Evolutionary conservation across 345 rosid species (phyloP).

Genomic region (Gossypium bickii): DNA sequence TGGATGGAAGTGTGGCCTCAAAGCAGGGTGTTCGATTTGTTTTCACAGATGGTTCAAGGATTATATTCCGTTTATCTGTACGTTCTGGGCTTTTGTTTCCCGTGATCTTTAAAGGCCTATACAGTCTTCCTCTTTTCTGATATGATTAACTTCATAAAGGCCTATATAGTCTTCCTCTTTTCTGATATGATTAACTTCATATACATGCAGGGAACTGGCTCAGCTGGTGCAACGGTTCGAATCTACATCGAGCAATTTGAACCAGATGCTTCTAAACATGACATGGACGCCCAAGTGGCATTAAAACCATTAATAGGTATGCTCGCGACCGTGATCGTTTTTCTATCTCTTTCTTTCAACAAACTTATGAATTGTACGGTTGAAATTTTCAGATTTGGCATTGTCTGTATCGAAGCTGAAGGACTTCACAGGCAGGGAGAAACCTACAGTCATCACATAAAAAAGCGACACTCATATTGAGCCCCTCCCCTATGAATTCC

Average conservation of each 20-base stretch:
- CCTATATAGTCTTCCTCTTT: background rate
- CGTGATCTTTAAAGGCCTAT: slow-evolving; percentile 12
- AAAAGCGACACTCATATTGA: background rate
- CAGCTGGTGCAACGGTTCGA: slow-evolving; percentile 90
- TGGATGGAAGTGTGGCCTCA: slow-evolving; percentile 85
- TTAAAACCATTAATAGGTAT: slow-evolving; percentile 81
- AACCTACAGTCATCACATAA: slow-evolving; percentile 92
- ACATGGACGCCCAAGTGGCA: slow-evolving; percentile 81
- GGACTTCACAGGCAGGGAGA: slow-evolving; percentile 88
- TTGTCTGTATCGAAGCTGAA: slow-evolving; percentile 79
- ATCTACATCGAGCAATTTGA: slow-evolving; percentile 77
- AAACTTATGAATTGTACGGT: slow-evolving; percentile 15
- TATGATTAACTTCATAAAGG: slow-evolving; percentile 7
- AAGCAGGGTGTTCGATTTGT: slow-evolving; percentile 96
- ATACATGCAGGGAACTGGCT: slow-evolving; percentile 75
- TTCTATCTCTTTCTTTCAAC: background rate
- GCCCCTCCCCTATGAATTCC: slow-evolving; percentile 15
- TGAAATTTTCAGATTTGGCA: slow-evolving; percentile 62
- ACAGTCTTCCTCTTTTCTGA: background rate
- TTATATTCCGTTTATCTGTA: slow-evolving; percentile 85
- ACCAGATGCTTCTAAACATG: slow-evolving; percentile 78
- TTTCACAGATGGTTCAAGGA: slow-evolving; percentile 85
- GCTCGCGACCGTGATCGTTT: slow-evolving; percentile 10
- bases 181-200: slow-evolving; percentile 9
- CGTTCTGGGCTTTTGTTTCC: slow-evolving; percentile 17